phyloP scores from a whole-genome alignment of 768 basidiomycete species.

The Chalciporus chontae region DNA sequence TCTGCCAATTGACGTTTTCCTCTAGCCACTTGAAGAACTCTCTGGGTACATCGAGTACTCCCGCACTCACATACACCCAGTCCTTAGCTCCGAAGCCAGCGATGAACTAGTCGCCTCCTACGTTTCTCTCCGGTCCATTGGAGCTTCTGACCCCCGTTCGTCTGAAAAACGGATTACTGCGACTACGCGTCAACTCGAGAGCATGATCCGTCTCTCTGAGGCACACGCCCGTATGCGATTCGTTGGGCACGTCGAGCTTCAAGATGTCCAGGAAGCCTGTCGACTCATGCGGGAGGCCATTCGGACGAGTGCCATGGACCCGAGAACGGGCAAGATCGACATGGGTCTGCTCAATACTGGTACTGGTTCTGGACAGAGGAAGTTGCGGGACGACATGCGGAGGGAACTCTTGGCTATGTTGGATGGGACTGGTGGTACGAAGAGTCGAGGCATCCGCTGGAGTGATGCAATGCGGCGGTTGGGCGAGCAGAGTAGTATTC shows the following conservation, averaged over 20 bases:
- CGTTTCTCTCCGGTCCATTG: conserved; percentile 91
- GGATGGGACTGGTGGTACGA: conserved; percentile 45
- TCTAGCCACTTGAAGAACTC: conserved; percentile 82
- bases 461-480: conserved; percentile 74
- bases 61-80: conserved; percentile 78
- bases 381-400: conserved; percentile 85
- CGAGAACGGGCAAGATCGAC: conserved; percentile 94
- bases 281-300: conserved; percentile 97
- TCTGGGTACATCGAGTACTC: conserved; percentile 95
- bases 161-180: conserved; percentile 96
- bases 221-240: conserved; percentile 97
- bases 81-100: conserved; percentile 81
- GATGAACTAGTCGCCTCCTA: conserved; percentile 84
- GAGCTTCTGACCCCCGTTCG: conserved; percentile 76
- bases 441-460: conserved; percentile 70
- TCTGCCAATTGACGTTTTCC: conserved; percentile 5
- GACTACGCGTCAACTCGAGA: conserved; percentile 95
- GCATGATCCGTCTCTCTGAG: conserved; percentile 94
- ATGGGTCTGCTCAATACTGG: conserved; percentile 95
- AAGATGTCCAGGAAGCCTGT: conserved; percentile 87
- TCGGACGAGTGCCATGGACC: conserved; percentile 92
- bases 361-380: conserved; percentile 81
- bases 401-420: conserved; percentile 71
- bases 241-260: conserved; percentile 77
- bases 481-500: conserved; percentile 80